Conservation (phyloP, 495 filamentous ascomycete genomes). For the Evernia prunastri region DNA sequence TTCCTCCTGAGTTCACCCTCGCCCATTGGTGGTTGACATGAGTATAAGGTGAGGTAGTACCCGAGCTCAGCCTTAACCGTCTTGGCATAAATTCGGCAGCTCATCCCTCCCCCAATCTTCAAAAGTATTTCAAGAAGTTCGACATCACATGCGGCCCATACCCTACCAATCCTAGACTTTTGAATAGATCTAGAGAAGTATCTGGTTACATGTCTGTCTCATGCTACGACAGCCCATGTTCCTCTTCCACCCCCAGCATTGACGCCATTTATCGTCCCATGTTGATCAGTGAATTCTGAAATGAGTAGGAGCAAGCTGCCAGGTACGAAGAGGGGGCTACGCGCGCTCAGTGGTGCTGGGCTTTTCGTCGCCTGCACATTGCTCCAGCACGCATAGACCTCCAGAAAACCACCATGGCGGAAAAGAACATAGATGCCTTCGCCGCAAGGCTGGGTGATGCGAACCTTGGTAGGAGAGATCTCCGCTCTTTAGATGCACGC, state of each 20-base stretch:
- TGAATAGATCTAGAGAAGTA: background rate
- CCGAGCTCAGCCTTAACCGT: background rate
- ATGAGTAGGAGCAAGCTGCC: conserved; percentile 9
- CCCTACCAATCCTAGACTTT: background rate
- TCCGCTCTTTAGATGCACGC: conserved; percentile 4
- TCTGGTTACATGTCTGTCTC: background rate
- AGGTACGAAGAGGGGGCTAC: conserved; percentile 3
- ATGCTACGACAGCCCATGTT: background rate
- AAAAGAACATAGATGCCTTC: conserved; percentile 54
- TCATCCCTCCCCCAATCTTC: too few relatives aligned
- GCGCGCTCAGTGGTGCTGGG: conserved; percentile 8
- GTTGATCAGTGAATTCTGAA: background rate
- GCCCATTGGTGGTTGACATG: too few relatives aligned
- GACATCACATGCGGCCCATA: too few relatives aligned
- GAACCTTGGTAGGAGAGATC: conserved; percentile 45
- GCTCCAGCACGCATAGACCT: background rate
- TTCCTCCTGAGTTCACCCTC: too few relatives aligned
- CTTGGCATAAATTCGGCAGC: too few relatives aligned
- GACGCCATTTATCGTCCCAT: background rate
- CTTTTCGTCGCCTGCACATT: background rate
- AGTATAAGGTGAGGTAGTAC: too few relatives aligned
- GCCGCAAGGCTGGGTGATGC: conserved; percentile 54
- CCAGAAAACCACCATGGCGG: conserved; percentile 28
- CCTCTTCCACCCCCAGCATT: background rate
- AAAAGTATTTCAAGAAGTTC: too few relatives aligned